Base-by-base conservation (phyloP, 106 monocot genomes). In the Hemerocallis citrina region DNA sequence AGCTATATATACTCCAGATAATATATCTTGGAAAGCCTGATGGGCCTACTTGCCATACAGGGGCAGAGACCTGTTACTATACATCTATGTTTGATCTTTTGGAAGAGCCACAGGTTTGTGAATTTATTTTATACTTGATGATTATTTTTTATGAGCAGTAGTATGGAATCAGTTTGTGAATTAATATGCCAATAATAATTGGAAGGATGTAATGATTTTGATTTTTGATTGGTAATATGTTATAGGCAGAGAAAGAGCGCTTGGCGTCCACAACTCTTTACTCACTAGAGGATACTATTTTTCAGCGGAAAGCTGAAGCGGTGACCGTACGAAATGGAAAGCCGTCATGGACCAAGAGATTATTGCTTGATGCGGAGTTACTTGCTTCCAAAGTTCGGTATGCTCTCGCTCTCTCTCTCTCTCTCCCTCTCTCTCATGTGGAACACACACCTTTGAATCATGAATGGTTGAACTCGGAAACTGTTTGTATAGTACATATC, bases 11-110 rank as follows among this genome's bases (percentile, higher is more conserved):
- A 22, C 23, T 39, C 27, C 22, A 96, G 96, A 82, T 98, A 52
- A 82, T 98, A 72, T 98, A 91, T 68, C 79, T 92, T 69, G 91
- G 96, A 38, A 84, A 84, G 61, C 96, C 91, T 46, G 91, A 88
- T 79, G 96, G 96, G 2, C 96, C 96, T 22, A 85, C 87, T 38
- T 98, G 96, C 65, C 96, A 98, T 59, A 98, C 96, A 20, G 88
- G 91, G 37, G 64, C 87, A 48, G 84, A 91, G 58, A 88, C 96
- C 35, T 98, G 91, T 56, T 98, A 91, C 49, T 91, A 82, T 68
- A 61, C 78, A 38, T 98, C 96, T 3, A 55, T 88, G 47, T 60
- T 66, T 55, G 84, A 91, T 79, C 39, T 72, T 50, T 66, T 90
- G 61, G 77, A 68, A 77, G 81, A 59, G 12, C 41, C 60, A 27